Conservation (phyloP, 1,284 basidiomycete species). For the Salmacisia buchloeana region DNA sequence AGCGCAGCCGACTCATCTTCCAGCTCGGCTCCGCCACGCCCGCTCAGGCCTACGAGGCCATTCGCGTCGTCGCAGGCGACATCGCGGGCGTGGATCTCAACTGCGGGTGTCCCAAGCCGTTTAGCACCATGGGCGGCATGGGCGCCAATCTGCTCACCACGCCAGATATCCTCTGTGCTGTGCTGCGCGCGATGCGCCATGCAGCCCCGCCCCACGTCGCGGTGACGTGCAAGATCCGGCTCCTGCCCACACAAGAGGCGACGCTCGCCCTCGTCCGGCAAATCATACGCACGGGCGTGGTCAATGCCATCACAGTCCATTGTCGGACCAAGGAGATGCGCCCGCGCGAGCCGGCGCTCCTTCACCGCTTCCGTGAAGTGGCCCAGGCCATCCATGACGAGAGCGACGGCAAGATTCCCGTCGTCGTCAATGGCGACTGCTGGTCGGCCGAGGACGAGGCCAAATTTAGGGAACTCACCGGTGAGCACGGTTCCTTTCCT, state of each 20-base stretch:
- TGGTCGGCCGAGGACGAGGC: constrained; percentile 71
- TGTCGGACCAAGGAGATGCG: constrained; percentile 93
- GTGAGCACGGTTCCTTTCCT: not conserved
- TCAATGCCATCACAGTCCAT: constrained; percentile 86
- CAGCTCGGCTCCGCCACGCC: constrained; percentile 89
- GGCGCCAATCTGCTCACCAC: constrained; percentile 88
- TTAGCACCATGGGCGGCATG: constrained; percentile 92
- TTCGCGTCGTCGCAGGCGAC: constrained; percentile 73
- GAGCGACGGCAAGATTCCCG: constrained; percentile 61
- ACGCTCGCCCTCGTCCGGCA: constrained; percentile 79
- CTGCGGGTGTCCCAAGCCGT: constrained; percentile 82
- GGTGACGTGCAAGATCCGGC: constrained; percentile 68
- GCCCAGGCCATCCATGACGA: constrained; percentile 60
- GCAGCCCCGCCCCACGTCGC: constrained; percentile 57
- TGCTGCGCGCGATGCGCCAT: constrained; percentile 53
- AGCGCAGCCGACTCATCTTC: constrained; percentile 55
- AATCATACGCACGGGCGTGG: constrained; percentile 73
- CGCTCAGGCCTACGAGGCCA: constrained; percentile 82
- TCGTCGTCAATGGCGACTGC: constrained; percentile 93
- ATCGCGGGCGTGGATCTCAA: constrained; percentile 91
- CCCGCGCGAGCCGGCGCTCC: constrained; percentile 70
- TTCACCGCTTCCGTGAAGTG: constrained; percentile 74
- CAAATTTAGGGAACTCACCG: constrained; percentile 59
- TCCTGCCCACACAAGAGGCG: constrained; percentile 76
- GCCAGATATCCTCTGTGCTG: constrained; percentile 76